Conservation (phyloP, 2,329 filamentous ascomycete species). For the Ophidiomyces ophidiicola region DNA sequence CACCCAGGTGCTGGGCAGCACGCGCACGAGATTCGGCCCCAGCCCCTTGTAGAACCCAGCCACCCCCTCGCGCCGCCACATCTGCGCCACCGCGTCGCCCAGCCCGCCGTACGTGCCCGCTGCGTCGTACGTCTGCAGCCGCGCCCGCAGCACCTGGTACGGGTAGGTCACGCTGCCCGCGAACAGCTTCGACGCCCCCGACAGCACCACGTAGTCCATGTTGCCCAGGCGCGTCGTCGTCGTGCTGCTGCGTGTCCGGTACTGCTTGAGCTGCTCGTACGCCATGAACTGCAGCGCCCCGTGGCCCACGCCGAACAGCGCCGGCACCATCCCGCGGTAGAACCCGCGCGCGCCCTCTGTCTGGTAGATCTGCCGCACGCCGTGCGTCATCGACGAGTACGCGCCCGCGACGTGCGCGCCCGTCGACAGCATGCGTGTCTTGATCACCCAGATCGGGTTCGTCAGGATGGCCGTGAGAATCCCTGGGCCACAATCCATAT, state of each 20-base stretch:
- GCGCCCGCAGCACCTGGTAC: constrained; percentile 79
- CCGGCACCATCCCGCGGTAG: constrained; percentile 74
- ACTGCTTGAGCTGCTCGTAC: constrained; percentile 64
- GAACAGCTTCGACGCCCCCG: constrained; percentile 69
- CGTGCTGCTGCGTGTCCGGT: constrained; percentile 46
- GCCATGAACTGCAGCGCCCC: constrained; percentile 93
- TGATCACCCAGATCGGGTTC: constrained; percentile 96
- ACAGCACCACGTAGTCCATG: constrained; percentile 67
- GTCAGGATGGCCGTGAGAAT: constrained; percentile 68
- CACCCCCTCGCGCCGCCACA: constrained; percentile 68
- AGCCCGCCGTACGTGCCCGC: constrained; percentile 60
- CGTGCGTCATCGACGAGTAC: constrained; percentile 65
- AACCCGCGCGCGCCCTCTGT: constrained; percentile 68
- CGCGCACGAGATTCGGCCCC: constrained; percentile 75
- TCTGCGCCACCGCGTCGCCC: constrained; percentile 56
- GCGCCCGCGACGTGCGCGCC: constrained; percentile 62
- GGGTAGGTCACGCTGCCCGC: constrained; percentile 88
- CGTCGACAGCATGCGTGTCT: constrained; percentile 90
- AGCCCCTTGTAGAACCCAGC: constrained; percentile 85
- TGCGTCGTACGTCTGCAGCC: constrained; percentile 81
- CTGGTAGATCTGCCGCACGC: constrained; percentile 52
- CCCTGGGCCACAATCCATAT: constrained; percentile 40
- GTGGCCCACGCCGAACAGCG: constrained; percentile 76
- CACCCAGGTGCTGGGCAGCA: constrained; percentile 88
- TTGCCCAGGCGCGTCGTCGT: too few relatives aligned